Evolutionary conservation across 1,139 yeast species (phyloP).

Genomic region (Pichiaceae sp.): DNA sequence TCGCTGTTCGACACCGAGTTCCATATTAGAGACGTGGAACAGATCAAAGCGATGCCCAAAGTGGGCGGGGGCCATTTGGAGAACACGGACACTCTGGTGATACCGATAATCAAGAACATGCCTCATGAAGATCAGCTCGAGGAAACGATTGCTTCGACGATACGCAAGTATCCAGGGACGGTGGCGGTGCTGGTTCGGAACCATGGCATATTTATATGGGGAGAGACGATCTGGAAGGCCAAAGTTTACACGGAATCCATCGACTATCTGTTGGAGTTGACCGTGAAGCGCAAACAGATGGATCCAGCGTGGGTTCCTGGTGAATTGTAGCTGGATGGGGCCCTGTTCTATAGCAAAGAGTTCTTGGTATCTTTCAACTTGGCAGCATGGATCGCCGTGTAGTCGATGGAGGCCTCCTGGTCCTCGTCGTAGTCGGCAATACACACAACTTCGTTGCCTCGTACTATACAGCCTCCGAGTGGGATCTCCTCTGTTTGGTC

Average conservation of each 20-base stretch:
- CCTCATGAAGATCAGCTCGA: conserved; percentile 83
- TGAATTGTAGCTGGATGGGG: conserved; percentile 29
- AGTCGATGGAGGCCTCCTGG: conserved; percentile 41
- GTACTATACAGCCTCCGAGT: conserved; percentile 58
- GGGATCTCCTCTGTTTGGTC: conserved; percentile 44
- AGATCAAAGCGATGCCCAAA: conserved; percentile 80
- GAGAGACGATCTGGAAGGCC: conserved; percentile 86
- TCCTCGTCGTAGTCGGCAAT: conserved; percentile 63
- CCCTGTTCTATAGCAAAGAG: conserved; percentile 18
- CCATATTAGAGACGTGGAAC: conserved; percentile 74
- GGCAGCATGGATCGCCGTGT: conserved; percentile 37
- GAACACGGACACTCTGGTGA: conserved; percentile 64
- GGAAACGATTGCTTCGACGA: conserved; percentile 56
- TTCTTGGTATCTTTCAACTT: conserved; percentile 29
- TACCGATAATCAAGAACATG: conserved; percentile 87
- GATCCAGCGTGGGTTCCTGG: conserved; percentile 30
- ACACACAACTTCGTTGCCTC: conserved; percentile 80
- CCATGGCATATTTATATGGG: conserved; percentile 96
- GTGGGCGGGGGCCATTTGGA: conserved; percentile 51
- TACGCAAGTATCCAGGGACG: conserved; percentile 61
- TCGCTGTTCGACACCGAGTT: conserved; percentile 64
- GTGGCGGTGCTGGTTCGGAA: conserved; percentile 86
- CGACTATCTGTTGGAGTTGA: conserved; percentile 80
- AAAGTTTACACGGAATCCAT: conserved; percentile 89
- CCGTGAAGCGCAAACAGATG: conserved; percentile 65